phyloP scores from a whole-genome alignment of 2,329 filamentous ascomycete species.

The Diaporthe sp. region DNA sequence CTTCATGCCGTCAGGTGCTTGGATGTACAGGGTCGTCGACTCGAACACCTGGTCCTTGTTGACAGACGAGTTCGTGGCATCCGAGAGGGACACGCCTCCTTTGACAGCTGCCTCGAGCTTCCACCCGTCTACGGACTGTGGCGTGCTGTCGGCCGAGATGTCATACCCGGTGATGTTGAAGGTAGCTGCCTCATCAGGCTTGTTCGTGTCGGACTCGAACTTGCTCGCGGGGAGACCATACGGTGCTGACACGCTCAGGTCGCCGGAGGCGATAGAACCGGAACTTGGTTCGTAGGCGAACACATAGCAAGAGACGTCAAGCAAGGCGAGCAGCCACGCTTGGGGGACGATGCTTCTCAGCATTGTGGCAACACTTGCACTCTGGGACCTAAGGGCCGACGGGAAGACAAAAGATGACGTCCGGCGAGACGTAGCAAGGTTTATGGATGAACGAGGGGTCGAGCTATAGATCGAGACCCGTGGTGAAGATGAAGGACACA shows the following conservation, averaged over 20 bases:
- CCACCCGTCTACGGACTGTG: slow-evolving; percentile 22
- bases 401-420: background rate
- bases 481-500: background rate
- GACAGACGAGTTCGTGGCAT: slow-evolving; percentile 26
- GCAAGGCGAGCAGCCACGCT: background rate
- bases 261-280: slow-evolving; percentile 16
- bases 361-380: background rate
- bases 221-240: slow-evolving; percentile 29
- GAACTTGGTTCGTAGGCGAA: slow-evolving; percentile 11
- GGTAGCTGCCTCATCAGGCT: slow-evolving; percentile 5
- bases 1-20: slow-evolving; percentile 11
- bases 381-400: background rate
- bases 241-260: slow-evolving; percentile 19
- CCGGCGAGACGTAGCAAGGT: background rate
- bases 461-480: background rate
- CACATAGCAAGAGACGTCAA: background rate
- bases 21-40: slow-evolving; percentile 30
- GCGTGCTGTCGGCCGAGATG: slow-evolving; percentile 14
- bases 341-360: background rate
- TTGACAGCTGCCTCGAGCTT: slow-evolving; percentile 32
- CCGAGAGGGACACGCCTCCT: slow-evolving; percentile 20
- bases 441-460: background rate
- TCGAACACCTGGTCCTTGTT: slow-evolving; percentile 29
- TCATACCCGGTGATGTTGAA: slow-evolving; percentile 35
- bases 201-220: slow-evolving; percentile 31